Base-by-base conservation (phyloP, 148 eudicot genomes). In the Rheum nobile region DNA sequence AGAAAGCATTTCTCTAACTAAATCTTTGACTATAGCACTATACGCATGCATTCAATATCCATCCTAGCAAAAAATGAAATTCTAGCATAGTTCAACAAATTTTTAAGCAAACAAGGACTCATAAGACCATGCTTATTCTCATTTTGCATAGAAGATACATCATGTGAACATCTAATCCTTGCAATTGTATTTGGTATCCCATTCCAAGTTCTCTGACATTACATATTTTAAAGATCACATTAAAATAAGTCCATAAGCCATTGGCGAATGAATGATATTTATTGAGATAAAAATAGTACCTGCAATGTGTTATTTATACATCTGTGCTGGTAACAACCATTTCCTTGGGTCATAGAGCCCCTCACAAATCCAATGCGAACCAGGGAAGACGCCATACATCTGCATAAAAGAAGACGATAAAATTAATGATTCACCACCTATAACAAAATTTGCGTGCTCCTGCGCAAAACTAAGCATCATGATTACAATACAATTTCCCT, bases 361-460 rank as follows among this genome's bases (percentile, higher is more conserved):
- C 98, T 87, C 44, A 95, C 98, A 77, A 95, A 95, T 34, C 98
- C 98, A 76, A 85, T 86, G 52, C 98, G 97, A 63, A 95, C 98
- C 69, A 95, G 78, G 26, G 97, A 90, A 43, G 98, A 95, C 74
- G 98, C 85, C 98, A 95, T 95, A 77, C 99, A 95, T 87, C 99
- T 95, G 82, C 55, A 83, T 14, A 35, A 77, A n/a, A 63, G 39
- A 65, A 65, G 21, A 32, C n/a, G 63, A 55, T 32, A 65, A 59
- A 31, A 57, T 31, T 31, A 29, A 29, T 31, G 68, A 59, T 61
- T 31, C 38, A 14, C 35, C 38, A 13, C 26, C 29, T 16, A 29
- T 61, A 31, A 28, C n/a, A 61, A 65, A 32, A 16, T 5, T 65
- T 24, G 32, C 32, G 9, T 65, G 69, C 39, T 14, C 8, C 13